A percentile compares a stretch with the other conserved stretches of the same genome.
These are phyloP conservation scores for Vitis hybrid DNA, from an alignment of 177 flowering plant genomes.

Conservation along the genomic window DNA sequence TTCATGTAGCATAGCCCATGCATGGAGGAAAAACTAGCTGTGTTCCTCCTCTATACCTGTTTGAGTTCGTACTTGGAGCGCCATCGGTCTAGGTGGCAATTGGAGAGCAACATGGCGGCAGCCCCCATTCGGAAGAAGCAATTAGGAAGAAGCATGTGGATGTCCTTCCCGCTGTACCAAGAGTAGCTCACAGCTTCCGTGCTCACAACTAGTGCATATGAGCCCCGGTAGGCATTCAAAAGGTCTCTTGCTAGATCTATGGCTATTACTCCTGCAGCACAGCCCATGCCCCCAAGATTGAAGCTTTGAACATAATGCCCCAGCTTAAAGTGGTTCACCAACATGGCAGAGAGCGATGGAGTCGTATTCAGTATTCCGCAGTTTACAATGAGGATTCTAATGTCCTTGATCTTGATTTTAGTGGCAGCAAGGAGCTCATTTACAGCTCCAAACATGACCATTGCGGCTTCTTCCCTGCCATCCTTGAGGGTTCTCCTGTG, in stretches of 20 bases:
- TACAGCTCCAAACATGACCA: constrained; percentile 60
- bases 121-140: constrained; percentile 82
- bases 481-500: constrained; percentile 38
- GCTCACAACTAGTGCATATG: constrained; percentile 73
- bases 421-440: constrained; percentile 52
- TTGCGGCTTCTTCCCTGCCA: constrained; percentile 67
- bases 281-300: constrained; percentile 89
- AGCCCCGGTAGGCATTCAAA: constrained; percentile 40
- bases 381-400: constrained; percentile 61
- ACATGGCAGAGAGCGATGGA: constrained; percentile 77
- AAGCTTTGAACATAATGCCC: constrained; percentile 46
- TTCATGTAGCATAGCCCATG: neutral
- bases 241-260: constrained; percentile 67
- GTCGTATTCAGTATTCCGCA: constrained; percentile 63
- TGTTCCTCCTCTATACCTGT: constrained; percentile 31
- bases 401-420: constrained; percentile 39
- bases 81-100: constrained; percentile 41
- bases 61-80: constrained; percentile 68
- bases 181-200: constrained; percentile 51
- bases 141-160: constrained; percentile 66
- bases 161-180: constrained; percentile 67
- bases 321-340: constrained; percentile 74
- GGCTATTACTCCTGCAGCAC: constrained; percentile 66
- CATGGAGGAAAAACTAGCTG: too few species aligned
- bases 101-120: constrained; percentile 71